phyloP scores from a whole-genome alignment of 2,329 filamentous ascomycete species.

The Anthostomella pinea region DNA sequence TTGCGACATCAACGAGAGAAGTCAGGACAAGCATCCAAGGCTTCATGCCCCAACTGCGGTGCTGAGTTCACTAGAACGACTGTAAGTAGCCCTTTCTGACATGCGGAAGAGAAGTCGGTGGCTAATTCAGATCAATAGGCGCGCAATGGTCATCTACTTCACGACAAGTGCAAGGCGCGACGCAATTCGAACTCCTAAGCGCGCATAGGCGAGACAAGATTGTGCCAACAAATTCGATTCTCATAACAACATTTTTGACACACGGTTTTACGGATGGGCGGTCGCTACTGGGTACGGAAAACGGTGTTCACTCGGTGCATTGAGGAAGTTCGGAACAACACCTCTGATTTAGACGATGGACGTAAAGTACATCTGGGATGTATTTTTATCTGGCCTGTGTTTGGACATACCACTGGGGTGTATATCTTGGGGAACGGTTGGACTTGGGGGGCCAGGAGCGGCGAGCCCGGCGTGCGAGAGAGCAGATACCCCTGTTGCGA shows the following conservation, averaged over 20 bases:
- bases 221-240: constrained; percentile 6
- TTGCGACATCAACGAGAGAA: constrained; percentile 92
- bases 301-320: too few relatives aligned
- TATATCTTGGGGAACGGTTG: constrained; percentile 2
- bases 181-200: constrained; percentile 44
- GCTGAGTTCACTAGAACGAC: constrained; percentile 89
- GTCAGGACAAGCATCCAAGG: constrained; percentile 85
- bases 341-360: neutral
- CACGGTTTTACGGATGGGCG: too few relatives aligned
- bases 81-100: too few relatives aligned
- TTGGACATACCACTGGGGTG: constrained; percentile 2
- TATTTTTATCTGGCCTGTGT: too few relatives aligned
- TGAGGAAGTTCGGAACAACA: neutral
- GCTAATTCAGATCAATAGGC: constrained; percentile 57
- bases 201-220: constrained; percentile 5
- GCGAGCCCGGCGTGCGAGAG: constrained; percentile 2
- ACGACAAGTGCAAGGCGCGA: constrained; percentile 89
- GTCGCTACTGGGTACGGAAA: too few relatives aligned
- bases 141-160: constrained; percentile 77
- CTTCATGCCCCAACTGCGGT: constrained; percentile 84
- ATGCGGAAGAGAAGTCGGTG: too few relatives aligned
- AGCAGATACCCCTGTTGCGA: constrained; percentile 3
- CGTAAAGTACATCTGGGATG: too few relatives aligned
- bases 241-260: constrained; percentile 3
- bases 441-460: neutral